phyloP scores from a whole-genome alignment of 495 filamentous ascomycete species.

The Jackrogersella multiformis region DNA sequence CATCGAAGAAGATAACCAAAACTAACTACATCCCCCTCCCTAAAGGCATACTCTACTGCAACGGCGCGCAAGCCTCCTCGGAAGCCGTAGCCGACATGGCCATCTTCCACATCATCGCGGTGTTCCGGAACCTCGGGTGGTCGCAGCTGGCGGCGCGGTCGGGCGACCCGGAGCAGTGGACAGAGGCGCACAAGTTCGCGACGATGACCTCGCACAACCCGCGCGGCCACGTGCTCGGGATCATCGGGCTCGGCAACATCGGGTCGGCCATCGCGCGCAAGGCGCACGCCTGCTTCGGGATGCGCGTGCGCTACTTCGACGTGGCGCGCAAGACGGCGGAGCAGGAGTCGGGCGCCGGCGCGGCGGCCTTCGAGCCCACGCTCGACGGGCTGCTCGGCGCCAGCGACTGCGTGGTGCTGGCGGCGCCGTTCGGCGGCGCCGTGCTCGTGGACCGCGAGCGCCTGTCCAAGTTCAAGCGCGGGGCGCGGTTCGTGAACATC shows the following conservation, averaged over 20 bases:
- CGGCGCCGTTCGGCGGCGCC: background rate
- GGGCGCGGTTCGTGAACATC: conserved; percentile 5
- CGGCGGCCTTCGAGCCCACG: background rate
- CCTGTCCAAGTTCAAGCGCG: background rate
- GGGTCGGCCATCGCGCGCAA: background rate
- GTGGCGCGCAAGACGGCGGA: background rate
- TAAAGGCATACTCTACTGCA: conserved; percentile 2
- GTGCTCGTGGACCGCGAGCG: background rate
- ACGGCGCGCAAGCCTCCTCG: background rate
- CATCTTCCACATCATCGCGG: conserved; percentile 1
- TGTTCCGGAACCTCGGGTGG: conserved; percentile 1
- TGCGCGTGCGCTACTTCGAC: background rate
- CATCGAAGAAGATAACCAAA: background rate
- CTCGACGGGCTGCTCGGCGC: background rate
- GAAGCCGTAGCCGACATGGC: conserved; percentile 3
- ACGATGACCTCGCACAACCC: background rate
- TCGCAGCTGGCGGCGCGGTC: conserved; percentile 2
- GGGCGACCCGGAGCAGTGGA: background rate
- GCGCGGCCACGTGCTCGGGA: background rate
- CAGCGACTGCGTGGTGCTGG: background rate
- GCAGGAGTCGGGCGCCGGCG: background rate
- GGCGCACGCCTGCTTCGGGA: background rate
- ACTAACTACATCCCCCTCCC: background rate
- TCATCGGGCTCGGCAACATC: background rate
- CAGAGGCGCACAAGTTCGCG: background rate